phyloP scores from a whole-genome alignment of 2,329 filamentous ascomycete genomes.

The Fusarium odoratissimum region DNA sequence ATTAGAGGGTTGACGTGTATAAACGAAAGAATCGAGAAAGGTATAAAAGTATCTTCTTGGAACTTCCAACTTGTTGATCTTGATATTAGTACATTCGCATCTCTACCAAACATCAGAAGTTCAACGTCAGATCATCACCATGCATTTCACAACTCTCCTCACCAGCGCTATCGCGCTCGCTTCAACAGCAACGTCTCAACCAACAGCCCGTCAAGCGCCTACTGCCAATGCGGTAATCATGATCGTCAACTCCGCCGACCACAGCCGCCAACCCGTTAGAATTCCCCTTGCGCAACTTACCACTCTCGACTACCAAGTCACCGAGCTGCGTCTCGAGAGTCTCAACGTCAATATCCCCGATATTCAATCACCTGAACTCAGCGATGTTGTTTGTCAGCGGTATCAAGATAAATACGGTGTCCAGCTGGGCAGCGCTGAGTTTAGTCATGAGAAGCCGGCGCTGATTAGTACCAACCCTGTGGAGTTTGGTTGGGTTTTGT shows the following conservation, averaged over 20 bases:
- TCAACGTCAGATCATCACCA: background rate
- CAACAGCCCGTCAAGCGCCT: constrained; percentile 8
- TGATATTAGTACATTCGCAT: background rate
- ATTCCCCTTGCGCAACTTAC: constrained; percentile 31
- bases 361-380: constrained; percentile 1
- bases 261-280: constrained; percentile 28
- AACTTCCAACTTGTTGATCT: rapidly evolving
- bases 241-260: constrained; percentile 5
- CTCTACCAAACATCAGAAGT: background rate
- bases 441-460: constrained; percentile 19
- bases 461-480: constrained; percentile 32
- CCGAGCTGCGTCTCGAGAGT: constrained; percentile 15
- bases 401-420: constrained; percentile 31
- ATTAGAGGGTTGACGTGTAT: constrained; percentile 8
- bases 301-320: constrained; percentile 16
- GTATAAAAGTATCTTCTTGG: background rate
- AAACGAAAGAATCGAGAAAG: too few relatives aligned
- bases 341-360: constrained; percentile 17
- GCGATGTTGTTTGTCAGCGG: constrained; percentile 26
- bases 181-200: background rate
- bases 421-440: constrained; percentile 27
- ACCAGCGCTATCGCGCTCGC: constrained; percentile 17
- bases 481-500: constrained; percentile 30
- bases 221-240: constrained; percentile 17
- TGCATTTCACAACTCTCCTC: constrained; percentile 20